Percentiles rank a stretch among this genome's conserved stretches.
Evolutionary conservation across 2,329 filamentous ascomycete genomes (phyloP).

Genomic region (Fusarium bactridioides): DNA sequence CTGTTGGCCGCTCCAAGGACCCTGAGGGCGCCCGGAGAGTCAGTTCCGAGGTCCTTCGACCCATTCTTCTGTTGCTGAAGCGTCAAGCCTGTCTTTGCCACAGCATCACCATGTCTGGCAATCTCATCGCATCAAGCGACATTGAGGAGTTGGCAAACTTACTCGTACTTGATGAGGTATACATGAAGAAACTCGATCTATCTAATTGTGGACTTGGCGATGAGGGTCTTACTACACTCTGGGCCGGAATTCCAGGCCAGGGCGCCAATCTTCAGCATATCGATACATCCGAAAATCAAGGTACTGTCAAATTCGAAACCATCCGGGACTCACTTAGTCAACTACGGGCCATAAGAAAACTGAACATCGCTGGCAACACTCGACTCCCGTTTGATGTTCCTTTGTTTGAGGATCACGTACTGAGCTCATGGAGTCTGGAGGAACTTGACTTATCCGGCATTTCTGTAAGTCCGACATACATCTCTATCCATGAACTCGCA

Average conservation of each 20-base stretch:
- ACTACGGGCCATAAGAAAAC: slow-evolving; percentile 53
- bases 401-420: slow-evolving; percentile 55
- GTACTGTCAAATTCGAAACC: slow-evolving; percentile 58
- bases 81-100: slow-evolving; percentile 59
- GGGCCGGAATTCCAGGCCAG: slow-evolving; percentile 57
- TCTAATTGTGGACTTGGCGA: slow-evolving; percentile 62
- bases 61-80: slow-evolving; percentile 59
- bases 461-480: slow-evolving; percentile 49
- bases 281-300: slow-evolving; percentile 62
- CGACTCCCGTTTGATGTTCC: slow-evolving; percentile 55
- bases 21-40: slow-evolving; percentile 35
- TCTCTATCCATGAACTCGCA: neutral
- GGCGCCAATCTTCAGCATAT: slow-evolving; percentile 56
- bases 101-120: slow-evolving; percentile 60
- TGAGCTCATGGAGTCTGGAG: slow-evolving; percentile 57
- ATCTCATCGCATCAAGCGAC: slow-evolving; percentile 55
- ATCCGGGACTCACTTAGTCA: slow-evolving; percentile 55
- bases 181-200: slow-evolving; percentile 58
- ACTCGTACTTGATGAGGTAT: slow-evolving; percentile 46
- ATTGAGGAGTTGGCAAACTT: slow-evolving; percentile 53
- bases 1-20: slow-evolving; percentile 30
- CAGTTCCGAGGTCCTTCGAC: slow-evolving; percentile 55
- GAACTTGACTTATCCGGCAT: slow-evolving; percentile 64
- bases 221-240: slow-evolving; percentile 55
- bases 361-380: slow-evolving; percentile 61